These are phyloP conservation scores for Lecanicillium sp. DNA, from an alignment of 2,329 filamentous ascomycete species.

Conservation along the genomic window DNA sequence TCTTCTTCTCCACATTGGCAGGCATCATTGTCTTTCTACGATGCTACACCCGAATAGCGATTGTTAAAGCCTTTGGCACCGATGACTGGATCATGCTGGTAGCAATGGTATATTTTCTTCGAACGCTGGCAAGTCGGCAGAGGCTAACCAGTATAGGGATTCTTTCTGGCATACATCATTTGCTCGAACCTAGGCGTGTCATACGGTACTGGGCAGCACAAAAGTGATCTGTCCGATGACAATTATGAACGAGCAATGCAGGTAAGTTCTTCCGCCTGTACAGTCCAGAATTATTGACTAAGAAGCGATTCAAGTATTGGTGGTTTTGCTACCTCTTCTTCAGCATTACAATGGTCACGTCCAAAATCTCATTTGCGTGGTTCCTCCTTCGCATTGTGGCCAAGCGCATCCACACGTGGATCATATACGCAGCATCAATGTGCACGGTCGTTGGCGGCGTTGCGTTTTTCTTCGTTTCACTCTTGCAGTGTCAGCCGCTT, in stretches of 20 bases:
- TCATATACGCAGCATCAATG: slow-evolving; percentile 27
- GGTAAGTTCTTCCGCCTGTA: slow-evolving; percentile 17
- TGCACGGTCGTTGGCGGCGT: slow-evolving; percentile 28
- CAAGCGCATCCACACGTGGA: slow-evolving; percentile 22
- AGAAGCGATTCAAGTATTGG: slow-evolving; percentile 17
- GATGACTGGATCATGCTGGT: slow-evolving; percentile 32
- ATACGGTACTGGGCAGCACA: slow-evolving; percentile 33
- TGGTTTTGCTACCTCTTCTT: slow-evolving; percentile 32
- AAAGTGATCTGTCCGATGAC: slow-evolving; percentile 18
- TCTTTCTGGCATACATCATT: slow-evolving; percentile 28
- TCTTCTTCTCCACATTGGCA: slow-evolving; percentile 12
- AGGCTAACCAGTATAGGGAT: slow-evolving; percentile 14
- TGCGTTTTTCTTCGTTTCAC: slow-evolving; percentile 32
- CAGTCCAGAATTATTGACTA: background rate
- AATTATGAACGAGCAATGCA: slow-evolving; percentile 24
- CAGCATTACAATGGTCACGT: slow-evolving; percentile 25
- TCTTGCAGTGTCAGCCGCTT: slow-evolving; percentile 32
- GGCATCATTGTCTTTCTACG: slow-evolving; percentile 14
- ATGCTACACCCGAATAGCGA: slow-evolving; percentile 11
- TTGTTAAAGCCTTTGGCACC: slow-evolving; percentile 29
- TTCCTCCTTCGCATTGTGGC: slow-evolving; percentile 33
- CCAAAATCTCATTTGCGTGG: slow-evolving; percentile 34
- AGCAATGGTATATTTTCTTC: slow-evolving; percentile 21
- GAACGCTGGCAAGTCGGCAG: background rate
- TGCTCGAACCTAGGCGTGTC: slow-evolving; percentile 26